These are phyloP conservation scores for Sanghuangporus weigelae DNA, from an alignment of 1,284 basidiomycete genomes.

Conservation along the genomic window DNA sequence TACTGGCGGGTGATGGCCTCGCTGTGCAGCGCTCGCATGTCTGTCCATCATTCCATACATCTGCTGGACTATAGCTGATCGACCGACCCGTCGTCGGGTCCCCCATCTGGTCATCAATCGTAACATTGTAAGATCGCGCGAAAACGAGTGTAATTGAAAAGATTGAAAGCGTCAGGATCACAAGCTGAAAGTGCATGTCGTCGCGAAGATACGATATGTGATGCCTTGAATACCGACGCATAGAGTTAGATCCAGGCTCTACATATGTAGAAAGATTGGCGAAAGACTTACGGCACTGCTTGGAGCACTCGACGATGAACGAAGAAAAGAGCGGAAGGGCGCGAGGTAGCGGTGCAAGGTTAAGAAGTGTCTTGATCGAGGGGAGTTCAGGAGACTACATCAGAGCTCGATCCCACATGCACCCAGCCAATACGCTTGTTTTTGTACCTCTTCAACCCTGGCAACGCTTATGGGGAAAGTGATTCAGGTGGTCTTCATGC, in stretches of 20 bases:
- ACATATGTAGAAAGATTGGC: not conserved
- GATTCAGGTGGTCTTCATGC: not conserved
- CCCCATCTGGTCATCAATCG: slow-evolving; percentile 12
- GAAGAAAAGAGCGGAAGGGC: not conserved
- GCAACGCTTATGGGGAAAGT: not conserved
- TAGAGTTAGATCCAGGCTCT: not conserved
- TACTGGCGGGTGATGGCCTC: not conserved
- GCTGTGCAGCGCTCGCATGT: slow-evolving; percentile 1
- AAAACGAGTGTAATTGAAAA: not conserved
- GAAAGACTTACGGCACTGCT: not conserved
- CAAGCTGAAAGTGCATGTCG: not conserved
- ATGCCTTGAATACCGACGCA: not conserved
- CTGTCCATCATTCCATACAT: slow-evolving; percentile 7
- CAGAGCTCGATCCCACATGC: no score
- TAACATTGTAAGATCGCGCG: slow-evolving; percentile 10
- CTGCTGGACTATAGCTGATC: slow-evolving; percentile 4
- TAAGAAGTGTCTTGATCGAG: not conserved
- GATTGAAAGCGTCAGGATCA: not conserved
- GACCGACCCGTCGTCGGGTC: slow-evolving; percentile 6
- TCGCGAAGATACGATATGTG: not conserved
- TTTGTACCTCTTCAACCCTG: no score
- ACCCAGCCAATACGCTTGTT: not conserved
- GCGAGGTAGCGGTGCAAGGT: not conserved
- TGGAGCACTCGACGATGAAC: not conserved
- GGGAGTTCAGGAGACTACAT: no score